Evolutionary conservation across 192 early-diverging fungal genomes (phyloP), one percentile per base, ranked within the genome.

Genomic region (Podochytrium sp.): DNA sequence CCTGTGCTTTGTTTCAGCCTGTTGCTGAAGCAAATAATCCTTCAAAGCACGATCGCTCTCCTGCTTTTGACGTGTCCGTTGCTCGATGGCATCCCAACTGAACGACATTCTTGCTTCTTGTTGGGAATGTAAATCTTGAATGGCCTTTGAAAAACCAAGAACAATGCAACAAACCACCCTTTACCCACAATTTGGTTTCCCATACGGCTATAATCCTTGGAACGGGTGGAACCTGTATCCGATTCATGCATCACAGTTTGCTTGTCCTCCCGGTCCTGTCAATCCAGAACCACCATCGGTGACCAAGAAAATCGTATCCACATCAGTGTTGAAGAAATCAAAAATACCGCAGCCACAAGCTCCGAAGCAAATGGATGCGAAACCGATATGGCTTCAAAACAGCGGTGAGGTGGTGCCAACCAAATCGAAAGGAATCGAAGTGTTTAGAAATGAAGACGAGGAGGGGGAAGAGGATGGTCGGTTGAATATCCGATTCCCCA

Each of bases 81-180:
- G 75, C 16, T 84, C 83, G 12, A 84, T 55, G 23, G 68, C 72
- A 56, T 73, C 76, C 83, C 83, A 84, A 60, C 74, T 75, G 66
- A 84, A 79, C 4, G 83, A 84, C 83, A 84, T 83, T n/a, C 43
- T 47, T 47, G 7, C n/a, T n/a, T n/a, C n/a, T n/a, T n/a, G n/a
- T n/a, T n/a, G n/a, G n/a, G n/a, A n/a, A n/a, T n/a, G n/a, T n/a
- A n/a, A n/a, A n/a, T n/a, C n/a, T n/a, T n/a, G n/a, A n/a, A n/a
- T n/a, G n/a, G n/a, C n/a, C n/a, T n/a, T n/a, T n/a, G n/a, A n/a
- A n/a, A n/a, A n/a, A n/a, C n/a, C n/a, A n/a, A n/a, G n/a, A n/a
- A n/a, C n/a, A n/a, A n/a, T n/a, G n/a, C n/a, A n/a, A n/a, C n/a
- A n/a, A n/a, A n/a, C n/a, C n/a, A n/a, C n/a, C n/a, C n/a, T n/a